Percentiles rank a stretch among this genome's conserved stretches.
phyloP scores from a whole-genome alignment of 768 basidiomycete species.

The Lactifluus pinguis region DNA sequence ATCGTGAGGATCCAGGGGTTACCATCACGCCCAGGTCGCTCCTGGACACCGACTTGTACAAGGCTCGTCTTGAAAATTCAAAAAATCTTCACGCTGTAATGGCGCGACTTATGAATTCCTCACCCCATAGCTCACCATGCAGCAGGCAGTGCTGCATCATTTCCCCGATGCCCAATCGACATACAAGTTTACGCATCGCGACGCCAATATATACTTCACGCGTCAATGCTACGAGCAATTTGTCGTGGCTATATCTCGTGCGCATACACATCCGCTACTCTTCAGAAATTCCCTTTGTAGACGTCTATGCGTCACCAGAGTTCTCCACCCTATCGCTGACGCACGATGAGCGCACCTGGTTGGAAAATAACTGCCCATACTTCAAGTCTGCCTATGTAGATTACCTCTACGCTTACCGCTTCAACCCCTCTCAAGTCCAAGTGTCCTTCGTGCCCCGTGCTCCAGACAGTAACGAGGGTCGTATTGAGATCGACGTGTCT shows the following conservation, averaged over 20 bases:
- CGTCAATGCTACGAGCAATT: constrained; percentile 54
- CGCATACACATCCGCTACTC: constrained; percentile 20
- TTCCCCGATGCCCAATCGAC: constrained; percentile 64
- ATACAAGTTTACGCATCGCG: constrained; percentile 79
- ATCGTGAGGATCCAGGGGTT: constrained; percentile 1
- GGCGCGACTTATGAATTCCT: background rate
- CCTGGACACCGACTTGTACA: constrained; percentile 93
- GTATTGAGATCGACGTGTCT: constrained; percentile 58
- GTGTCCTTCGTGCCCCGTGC: constrained; percentile 49
- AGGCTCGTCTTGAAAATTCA: constrained; percentile 27
- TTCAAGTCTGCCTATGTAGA: constrained; percentile 64
- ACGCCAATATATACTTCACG: constrained; percentile 54
- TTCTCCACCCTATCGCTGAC: constrained; percentile 59
- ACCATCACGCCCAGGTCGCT: constrained; percentile 41
- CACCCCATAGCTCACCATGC: constrained; percentile 74
- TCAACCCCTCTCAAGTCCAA: constrained; percentile 64
- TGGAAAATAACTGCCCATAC: constrained; percentile 62
- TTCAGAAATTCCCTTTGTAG: background rate
- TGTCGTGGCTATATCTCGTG: constrained; percentile 46
- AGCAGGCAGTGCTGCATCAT: constrained; percentile 75
- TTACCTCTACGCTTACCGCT: constrained; percentile 61
- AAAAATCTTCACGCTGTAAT: background rate
- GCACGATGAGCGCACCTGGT: constrained; percentile 54
- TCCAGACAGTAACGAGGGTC: constrained; percentile 34
- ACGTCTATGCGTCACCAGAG: constrained; percentile 35